Evolutionary conservation across 257 asterid species (phyloP), one percentile per base, ranked within the genome.

Genomic region (Salvia rosmarinus): DNA sequence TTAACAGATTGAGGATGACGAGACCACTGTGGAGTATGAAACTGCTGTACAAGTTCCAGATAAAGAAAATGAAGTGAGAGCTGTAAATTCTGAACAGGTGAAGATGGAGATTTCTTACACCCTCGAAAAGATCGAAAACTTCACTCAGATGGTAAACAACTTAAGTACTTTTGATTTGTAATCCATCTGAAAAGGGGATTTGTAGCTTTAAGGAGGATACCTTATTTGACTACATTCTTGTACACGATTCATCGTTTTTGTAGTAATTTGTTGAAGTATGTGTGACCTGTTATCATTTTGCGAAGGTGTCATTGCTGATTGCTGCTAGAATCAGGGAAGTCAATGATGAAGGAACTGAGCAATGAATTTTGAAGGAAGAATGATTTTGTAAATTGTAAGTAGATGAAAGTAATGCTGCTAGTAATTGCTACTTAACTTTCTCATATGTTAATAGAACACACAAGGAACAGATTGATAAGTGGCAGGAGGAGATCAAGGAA

Each of bases 401-500:
- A 58, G 42, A 16, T 42, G 6, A 35, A 67, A 46, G 30, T 46
- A 81, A 56, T 40, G 5, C 1, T 49, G 14, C 23, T 6, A 1
- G 32, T 61, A 69, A 25, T 54, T 49, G 52, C 67, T 46, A 72
- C 51, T 32, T 64, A 78, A 77, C 70, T 72, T 69, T 68, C 37
- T 54, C 61, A 32, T 71, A 54, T 59, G 25, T 56, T 64, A 77
- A 76, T 79, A 87, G 97, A 75, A 76, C 87, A 54, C 95, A 90
- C 84, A 86, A 90, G 90, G 95, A 90, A 70, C 96, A 90, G 76
- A 78, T 90, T 73, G 90, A 86, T 14, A 90, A 89, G 74, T 93
- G 96, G 95, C 96, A 93, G 83, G 92, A 87, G 79, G 90, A 90
- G 82, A 89, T 93, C 71, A 88, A 90, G 84, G 90, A 87, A 78